Percentiles rank a stretch among this genome's conserved stretches.
Evolutionary conservation across 2,329 filamentous ascomycete genomes (phyloP).

Genomic region (Fusarium nanum): DNA sequence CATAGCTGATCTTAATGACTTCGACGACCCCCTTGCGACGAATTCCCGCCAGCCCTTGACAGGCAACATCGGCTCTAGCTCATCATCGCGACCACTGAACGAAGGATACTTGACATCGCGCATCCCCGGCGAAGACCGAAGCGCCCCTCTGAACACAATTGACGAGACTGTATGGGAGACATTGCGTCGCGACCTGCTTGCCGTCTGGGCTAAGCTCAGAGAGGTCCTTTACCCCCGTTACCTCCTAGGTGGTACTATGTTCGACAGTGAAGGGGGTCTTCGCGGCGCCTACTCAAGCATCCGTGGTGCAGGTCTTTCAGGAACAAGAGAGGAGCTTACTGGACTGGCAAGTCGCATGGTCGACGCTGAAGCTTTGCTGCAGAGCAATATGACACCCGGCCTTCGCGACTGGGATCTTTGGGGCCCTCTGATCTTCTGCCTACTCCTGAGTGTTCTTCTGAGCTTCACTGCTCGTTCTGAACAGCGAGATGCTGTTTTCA

Average conservation of each 20-base stretch:
- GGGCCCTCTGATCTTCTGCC: slow-evolving; percentile 94
- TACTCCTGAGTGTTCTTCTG: slow-evolving; percentile 87
- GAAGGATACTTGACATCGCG: slow-evolving; percentile 87
- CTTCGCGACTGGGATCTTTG: slow-evolving; percentile 97
- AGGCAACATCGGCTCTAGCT: slow-evolving; percentile 79
- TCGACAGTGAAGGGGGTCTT: slow-evolving; percentile 64
- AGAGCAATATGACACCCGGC: slow-evolving; percentile 85
- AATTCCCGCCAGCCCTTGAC: slow-evolving; percentile 81
- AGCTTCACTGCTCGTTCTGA: slow-evolving; percentile 82
- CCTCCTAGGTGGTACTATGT: slow-evolving; percentile 78
- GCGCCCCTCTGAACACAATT: slow-evolving; percentile 90
- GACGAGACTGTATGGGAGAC: slow-evolving; percentile 98
- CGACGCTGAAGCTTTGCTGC: slow-evolving; percentile 71
- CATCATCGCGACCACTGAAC: slow-evolving; percentile 69
- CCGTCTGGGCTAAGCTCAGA: slow-evolving; percentile 97
- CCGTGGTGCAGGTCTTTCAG: slow-evolving; percentile 67
- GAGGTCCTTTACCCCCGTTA: slow-evolving; percentile 98
- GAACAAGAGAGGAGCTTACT: slow-evolving; percentile 71
- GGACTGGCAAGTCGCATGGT: slow-evolving; percentile 71
- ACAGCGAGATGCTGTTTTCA: slow-evolving; percentile 91
- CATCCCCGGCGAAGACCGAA: slow-evolving; percentile 92
- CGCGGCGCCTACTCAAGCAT: slow-evolving; percentile 72
- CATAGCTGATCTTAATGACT: slow-evolving; percentile 86
- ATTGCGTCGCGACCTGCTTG: slow-evolving; percentile 88
- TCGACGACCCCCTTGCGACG: slow-evolving; percentile 83